Evolutionary conservation across 306 rosid genomes (phyloP), one percentile per base, ranked within the genome.

Genomic region (Cyclanthera cordifolia): DNA sequence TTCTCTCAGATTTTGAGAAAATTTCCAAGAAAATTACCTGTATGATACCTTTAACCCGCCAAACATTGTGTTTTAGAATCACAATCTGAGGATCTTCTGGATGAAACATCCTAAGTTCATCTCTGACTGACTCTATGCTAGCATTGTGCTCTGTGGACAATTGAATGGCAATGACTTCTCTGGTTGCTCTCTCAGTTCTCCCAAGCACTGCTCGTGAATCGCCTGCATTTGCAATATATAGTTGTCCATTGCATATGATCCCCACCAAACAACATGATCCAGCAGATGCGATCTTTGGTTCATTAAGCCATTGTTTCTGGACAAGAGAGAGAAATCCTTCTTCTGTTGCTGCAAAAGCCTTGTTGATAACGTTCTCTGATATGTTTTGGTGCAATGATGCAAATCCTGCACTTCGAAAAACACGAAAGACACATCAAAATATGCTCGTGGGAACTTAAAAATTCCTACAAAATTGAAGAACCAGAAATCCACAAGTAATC

Each of bases 11-110:
- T 47, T 46, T 46, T 8, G 2, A 66, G 41, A 66, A 25, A 24
- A 0, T 66, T 66, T 46, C 13, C 55, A 2, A 32, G 54, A 52
- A 20, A 28, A 5, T 16, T 79, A 85, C 93, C 94, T 91, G 97
- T 67, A 91, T 91, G 74, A 91, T 74, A 77, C 97, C 97, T 70
- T 91, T 91, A 14, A 91, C 96, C 1, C 96, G 91, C 97, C 97
- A 91, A 78, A 83, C 94, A 0, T 63, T 80, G 78, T 86, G 91
- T 46, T 84, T 86, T 59, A 75, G 72, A 65, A 81, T 79, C 65
- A 91, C 97, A 32, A 88, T 88, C 45, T 88, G 81, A 12, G 96
- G 73, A 77, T 91, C 97, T 34, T 76, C 60, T 0, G 94, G 86
- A 71, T 91, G 94, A 78, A 65, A 71, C 6, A 77, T 60, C 49